Base-by-base conservation (phyloP, 805 yeast genomes). In the Henningerozyma blattae region DNA sequence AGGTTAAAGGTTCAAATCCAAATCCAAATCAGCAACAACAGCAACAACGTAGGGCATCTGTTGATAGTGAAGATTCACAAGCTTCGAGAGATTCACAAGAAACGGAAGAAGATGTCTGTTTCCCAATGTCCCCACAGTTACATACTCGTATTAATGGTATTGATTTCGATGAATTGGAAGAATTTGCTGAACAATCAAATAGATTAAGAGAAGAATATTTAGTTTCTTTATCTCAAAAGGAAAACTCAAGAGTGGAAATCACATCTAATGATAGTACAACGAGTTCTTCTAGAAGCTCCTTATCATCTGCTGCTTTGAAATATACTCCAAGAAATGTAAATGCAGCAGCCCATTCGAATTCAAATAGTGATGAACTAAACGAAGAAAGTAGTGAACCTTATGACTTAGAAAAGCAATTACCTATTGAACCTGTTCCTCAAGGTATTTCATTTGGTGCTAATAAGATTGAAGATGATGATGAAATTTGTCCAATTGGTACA, bases 51-150 rank as follows among this genome's bases (percentile, higher is more conserved):
- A 42, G 48, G 22, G 34, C 46, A 10, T 48, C 59, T 17, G 40
- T 54, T 12, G 85, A 77, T 46, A 70, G 75, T 39, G 89, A 80
- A 43, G 79, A 72, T 45, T 79, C 87, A 2, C 82, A 74, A 45
- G 81, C 77, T 2, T 78, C 89, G 8, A 66, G 85, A 43, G 74
- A 77, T 15, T 77, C 87, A 4, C 94, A 83, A 46, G 95, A 86
- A 51, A 85, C 95, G 0, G 97, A 89, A 50, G 95, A 85, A 52
- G 97, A 89, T 68, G 98, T 89, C 30, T 89, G 97, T 65, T 87
- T 87, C 59, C 97, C 97, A 2, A 79, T 85, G 84, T 62, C 75
- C 32, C 76, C 82, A 4, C 50, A 47, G 33, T 79, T 78, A 39
- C 73, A 69, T 36, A 63, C 66, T 12, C 64, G 72, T 33, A 62